A percentile compares a stretch with the other conserved stretches of the same genome.
Evolutionary conservation across 176 grass and related monocot species (phyloP).

Genomic region (Eleusine coracana): DNA sequence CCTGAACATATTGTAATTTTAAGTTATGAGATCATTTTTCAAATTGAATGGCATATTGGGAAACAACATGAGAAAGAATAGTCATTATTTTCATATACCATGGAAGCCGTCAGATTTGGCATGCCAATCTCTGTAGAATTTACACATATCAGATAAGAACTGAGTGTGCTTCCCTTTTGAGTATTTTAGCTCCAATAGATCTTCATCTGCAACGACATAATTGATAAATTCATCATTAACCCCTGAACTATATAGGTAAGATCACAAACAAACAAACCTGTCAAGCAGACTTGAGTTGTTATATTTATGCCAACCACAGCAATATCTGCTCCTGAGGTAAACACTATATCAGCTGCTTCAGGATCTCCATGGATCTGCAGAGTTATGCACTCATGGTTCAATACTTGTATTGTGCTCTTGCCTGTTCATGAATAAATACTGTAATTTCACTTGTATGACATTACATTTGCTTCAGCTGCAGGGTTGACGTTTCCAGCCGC

Average conservation of each 20-base stretch:
- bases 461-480: slow-evolving; percentile 98
- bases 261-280: slow-evolving; percentile 51
- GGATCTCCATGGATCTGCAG: slow-evolving; percentile 89
- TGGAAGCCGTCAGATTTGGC: slow-evolving; percentile 69
- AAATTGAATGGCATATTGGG: not conserved
- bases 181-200: slow-evolving; percentile 72
- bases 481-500: slow-evolving; percentile 84
- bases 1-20: slow-evolving; percentile 42
- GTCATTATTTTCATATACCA: slow-evolving; percentile 45
- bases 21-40: not conserved
- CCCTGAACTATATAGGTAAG: not conserved
- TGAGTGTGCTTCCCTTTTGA: slow-evolving; percentile 69
- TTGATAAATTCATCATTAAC: slow-evolving; percentile 20
- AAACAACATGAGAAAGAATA: not conserved
- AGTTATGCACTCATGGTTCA: slow-evolving; percentile 25
- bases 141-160: slow-evolving; percentile 81
- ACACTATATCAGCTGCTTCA: slow-evolving; percentile 90
- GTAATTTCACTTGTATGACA: not conserved
- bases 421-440: slow-evolving; percentile 6
- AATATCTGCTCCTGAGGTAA: slow-evolving; percentile 88
- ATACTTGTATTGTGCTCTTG: not conserved
- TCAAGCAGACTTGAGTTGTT: slow-evolving; percentile 79
- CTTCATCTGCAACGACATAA: slow-evolving; percentile 56
- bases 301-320: slow-evolving; percentile 91
- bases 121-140: slow-evolving; percentile 87